Base-by-base conservation (phyloP, 2,329 filamentous ascomycete genomes). In the Thelonectria discophora region DNA sequence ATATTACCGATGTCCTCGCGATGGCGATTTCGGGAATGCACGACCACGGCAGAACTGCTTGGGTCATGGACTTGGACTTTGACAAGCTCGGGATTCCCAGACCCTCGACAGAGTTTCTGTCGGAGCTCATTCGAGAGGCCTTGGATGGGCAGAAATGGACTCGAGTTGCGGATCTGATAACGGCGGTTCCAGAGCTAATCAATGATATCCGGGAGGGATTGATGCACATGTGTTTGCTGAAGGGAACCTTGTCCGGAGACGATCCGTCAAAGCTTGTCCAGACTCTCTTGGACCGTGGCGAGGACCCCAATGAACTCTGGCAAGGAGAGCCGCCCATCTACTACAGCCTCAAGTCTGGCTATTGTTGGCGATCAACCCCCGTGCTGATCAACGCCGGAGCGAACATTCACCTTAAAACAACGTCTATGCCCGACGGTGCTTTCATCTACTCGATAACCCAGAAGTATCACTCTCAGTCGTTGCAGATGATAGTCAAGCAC, bases 321-420 rank as follows among this genome's bases (percentile, higher is more conserved):
- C 34, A 70, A 12, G 66, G 61, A 3, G 70, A 72, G 48, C 70
- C 70, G 21, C 67, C 70, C 3, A 61, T 72, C 21, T 72, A 72
- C 46, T 69, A 70, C 55, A 72, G 70, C 39, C 66, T 72, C 49
- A 72, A 61, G 48, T 72, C 70, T 10, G 68, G 61, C 2, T 71
- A 63, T 49, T 72, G 69, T 52, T 72, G 69, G 70, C 62, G 69
- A 39, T 70, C 70, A n/a, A 72, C 70, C 13, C 69, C 70, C 1
- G 65, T 70, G 10, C 60, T 72, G 37, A 67, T 72, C n/a, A 70
- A 69, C 15, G 67, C 63, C 0, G 70, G 70, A 3, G 70, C 70
- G 13, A 67, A 72, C 21, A 62, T 72, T 27, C 42, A 71, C 40
- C 69, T 72, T 68, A 12, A 60, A 1, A 72, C 70, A 11, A 53